A percentile compares a stretch with the other conserved stretches of the same genome.
Conservation (phyloP, 1,139 yeast genomes). For the Pichia sp. region DNA sequence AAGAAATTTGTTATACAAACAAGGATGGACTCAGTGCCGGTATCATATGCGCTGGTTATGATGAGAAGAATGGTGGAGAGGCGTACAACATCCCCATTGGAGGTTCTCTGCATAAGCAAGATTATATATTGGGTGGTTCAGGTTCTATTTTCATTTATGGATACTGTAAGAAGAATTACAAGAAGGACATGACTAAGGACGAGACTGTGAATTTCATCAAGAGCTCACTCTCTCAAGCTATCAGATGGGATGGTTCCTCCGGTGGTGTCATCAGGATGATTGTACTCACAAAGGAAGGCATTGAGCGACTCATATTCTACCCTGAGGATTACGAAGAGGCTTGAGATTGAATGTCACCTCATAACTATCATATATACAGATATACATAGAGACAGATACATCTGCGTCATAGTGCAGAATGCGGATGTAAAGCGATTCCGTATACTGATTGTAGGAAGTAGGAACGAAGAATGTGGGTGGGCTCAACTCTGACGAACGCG, state of each 20-base stretch:
- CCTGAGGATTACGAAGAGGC: slow-evolving; percentile 76
- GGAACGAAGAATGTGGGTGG: no score
- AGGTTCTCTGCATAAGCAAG: slow-evolving; percentile 89
- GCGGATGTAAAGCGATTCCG: no score
- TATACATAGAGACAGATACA: no score
- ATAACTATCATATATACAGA: no score
- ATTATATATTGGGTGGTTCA: slow-evolving; percentile 94
- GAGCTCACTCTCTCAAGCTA: slow-evolving; percentile 83
- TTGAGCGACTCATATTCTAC: slow-evolving; percentile 80
- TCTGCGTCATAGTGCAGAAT: no score
- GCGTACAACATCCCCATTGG: slow-evolving; percentile 93
- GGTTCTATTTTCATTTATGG: slow-evolving; percentile 97
- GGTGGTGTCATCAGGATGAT: slow-evolving; percentile 99
- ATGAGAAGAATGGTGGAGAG: slow-evolving; percentile 72
- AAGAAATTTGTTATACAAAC: slow-evolving; percentile 83
- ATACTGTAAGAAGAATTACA: slow-evolving; percentile 85
- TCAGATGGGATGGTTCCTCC: slow-evolving; percentile 97
- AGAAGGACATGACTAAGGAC: slow-evolving; percentile 69
- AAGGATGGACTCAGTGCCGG: slow-evolving; percentile 88
- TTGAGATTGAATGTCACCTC: no score
- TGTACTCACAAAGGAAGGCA: slow-evolving; percentile 72
- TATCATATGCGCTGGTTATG: slow-evolving; percentile 94
- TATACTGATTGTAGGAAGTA: no score
- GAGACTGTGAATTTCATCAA: slow-evolving; percentile 78
- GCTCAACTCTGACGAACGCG: no score